phyloP scores from a whole-genome alignment of 805 yeast species.

The Wickerhamomyces kurtzmanii region DNA sequence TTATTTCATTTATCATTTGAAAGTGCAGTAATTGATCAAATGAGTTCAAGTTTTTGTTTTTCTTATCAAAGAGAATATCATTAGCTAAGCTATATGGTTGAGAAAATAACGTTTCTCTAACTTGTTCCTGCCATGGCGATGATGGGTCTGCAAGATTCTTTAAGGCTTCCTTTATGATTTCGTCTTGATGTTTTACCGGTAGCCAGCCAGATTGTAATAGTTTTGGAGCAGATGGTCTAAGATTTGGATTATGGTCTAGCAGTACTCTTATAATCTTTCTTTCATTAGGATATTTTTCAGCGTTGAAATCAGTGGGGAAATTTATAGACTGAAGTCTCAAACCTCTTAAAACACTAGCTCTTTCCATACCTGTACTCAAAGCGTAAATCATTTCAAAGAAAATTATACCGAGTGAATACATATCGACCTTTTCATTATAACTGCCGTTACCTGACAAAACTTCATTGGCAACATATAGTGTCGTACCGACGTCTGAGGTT shows the following conservation, averaged over 20 bases:
- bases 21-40: slow-evolving; percentile 48
- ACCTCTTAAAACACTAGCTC: slow-evolving; percentile 61
- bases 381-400: slow-evolving; percentile 91
- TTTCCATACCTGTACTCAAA: slow-evolving; percentile 88
- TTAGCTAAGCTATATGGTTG: slow-evolving; percentile 81
- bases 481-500: slow-evolving; percentile 91
- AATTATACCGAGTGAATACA: slow-evolving; percentile 90
- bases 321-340: slow-evolving; percentile 49
- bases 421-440: slow-evolving; percentile 92
- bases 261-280: slow-evolving; percentile 56
- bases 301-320: slow-evolving; percentile 64
- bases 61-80: slow-evolving; percentile 70
- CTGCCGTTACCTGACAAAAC: slow-evolving; percentile 61
- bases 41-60: slow-evolving; percentile 16
- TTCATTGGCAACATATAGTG: slow-evolving; percentile 87
- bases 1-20: slow-evolving; percentile 50
- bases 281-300: slow-evolving; percentile 43
- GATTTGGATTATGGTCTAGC: slow-evolving; percentile 68
- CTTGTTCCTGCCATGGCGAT: slow-evolving; percentile 92
- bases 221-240: slow-evolving; percentile 72
- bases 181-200: slow-evolving; percentile 87
- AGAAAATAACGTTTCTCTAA: slow-evolving; percentile 74
- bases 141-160: slow-evolving; percentile 80
- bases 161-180: slow-evolving; percentile 79
- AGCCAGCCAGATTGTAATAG: slow-evolving; percentile 72